Conservation (phyloP, 2,329 filamentous ascomycete species). For the Monosporascus sp. region DNA sequence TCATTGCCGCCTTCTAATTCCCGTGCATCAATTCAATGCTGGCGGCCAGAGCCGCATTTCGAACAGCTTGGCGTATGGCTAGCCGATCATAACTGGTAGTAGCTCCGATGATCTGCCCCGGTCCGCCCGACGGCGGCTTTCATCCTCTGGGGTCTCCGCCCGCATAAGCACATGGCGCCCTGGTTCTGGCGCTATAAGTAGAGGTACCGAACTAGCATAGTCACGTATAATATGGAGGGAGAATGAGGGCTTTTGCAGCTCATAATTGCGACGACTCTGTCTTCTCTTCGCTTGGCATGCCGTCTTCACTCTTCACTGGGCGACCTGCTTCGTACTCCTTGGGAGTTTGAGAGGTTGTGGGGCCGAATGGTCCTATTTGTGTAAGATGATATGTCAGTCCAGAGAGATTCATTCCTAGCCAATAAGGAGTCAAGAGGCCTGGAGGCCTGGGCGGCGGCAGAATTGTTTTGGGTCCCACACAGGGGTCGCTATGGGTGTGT, state of each 20-base stretch:
- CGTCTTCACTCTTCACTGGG: no score
- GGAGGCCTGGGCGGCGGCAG: no score
- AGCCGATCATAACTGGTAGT: conserved; percentile 8
- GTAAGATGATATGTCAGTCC: no score
- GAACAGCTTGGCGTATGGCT: conserved; percentile 11
- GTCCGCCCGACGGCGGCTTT: conserved; percentile 17
- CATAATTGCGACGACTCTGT: not conserved
- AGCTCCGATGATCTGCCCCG: conserved; percentile 11
- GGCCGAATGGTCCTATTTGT: no score
- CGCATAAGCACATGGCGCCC: conserved; percentile 10
- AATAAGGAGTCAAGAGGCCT: no score
- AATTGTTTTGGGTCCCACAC: no score
- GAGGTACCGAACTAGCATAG: not conserved
- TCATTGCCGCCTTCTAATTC: not conserved
- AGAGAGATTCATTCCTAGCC: no score
- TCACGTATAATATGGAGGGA: not conserved
- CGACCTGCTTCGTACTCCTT: no score
- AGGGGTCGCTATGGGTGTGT: no score
- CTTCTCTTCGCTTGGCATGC: no score
- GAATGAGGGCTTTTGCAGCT: not conserved
- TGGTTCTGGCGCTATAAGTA: conserved; percentile 19
- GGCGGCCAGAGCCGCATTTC: conserved; percentile 12
- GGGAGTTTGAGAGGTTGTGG: no score
- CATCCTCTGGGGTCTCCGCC: conserved; percentile 16
- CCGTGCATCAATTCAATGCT: conserved; percentile 12